phyloP scores from a whole-genome alignment of 495 filamentous ascomycete species.

The Penicillium dipodomyicola region DNA sequence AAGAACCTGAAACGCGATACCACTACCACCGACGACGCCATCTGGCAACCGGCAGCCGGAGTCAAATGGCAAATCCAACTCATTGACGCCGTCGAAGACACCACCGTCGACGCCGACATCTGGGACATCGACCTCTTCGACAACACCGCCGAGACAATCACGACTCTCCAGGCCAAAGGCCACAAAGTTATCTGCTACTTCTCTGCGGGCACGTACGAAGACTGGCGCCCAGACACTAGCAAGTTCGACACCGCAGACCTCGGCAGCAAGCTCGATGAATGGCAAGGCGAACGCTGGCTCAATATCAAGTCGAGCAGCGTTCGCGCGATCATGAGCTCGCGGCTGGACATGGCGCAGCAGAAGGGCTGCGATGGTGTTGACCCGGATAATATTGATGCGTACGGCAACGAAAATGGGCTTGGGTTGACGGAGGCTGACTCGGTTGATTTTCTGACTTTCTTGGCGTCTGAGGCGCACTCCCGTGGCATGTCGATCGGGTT shows the following conservation, averaged over 20 bases:
- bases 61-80: constrained; percentile 21
- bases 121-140: constrained; percentile 18
- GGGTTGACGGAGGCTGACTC: constrained; percentile 54
- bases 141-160: constrained; percentile 13
- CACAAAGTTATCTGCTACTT: constrained; percentile 73
- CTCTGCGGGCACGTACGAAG: constrained; percentile 63
- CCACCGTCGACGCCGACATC: constrained; percentile 9
- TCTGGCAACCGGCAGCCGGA: constrained; percentile 14
- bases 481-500: constrained; percentile 58
- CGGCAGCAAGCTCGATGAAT: constrained; percentile 57
- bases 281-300: constrained; percentile 67
- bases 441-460: constrained; percentile 56
- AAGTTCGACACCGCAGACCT: constrained; percentile 53
- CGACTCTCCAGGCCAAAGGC: constrained; percentile 21
- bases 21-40: neutral
- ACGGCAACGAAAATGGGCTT: constrained; percentile 56
- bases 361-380: constrained; percentile 73
- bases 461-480: constrained; percentile 51
- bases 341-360: constrained; percentile 54
- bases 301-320: constrained; percentile 55
- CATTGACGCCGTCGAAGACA: constrained; percentile 10
- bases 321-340: constrained; percentile 56
- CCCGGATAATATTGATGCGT: constrained; percentile 71
- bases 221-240: constrained; percentile 54
- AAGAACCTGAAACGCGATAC: constrained; percentile 3